Percentiles rank a stretch among this genome's conserved stretches.
phyloP scores from a whole-genome alignment of 2,329 filamentous ascomycete species.

The Arthroderma sp. region DNA sequence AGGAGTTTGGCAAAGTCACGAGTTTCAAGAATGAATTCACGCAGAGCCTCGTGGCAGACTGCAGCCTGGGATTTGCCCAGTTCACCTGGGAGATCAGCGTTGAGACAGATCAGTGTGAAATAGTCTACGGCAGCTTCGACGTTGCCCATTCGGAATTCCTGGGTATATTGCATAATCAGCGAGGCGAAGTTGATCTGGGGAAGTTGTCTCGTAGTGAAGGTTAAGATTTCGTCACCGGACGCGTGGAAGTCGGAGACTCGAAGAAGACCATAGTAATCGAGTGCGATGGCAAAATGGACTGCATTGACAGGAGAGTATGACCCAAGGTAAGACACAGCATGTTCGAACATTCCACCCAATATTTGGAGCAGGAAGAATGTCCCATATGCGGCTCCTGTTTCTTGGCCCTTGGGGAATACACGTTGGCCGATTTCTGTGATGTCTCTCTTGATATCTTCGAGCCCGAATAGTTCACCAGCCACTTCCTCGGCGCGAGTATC shows the following conservation, averaged over 20 bases:
- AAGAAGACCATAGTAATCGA: conserved; percentile 80
- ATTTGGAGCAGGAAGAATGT: conserved; percentile 91
- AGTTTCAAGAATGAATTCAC: conserved; percentile 91
- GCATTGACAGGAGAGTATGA: conserved; percentile 84
- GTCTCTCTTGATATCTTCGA: conserved; percentile 60
- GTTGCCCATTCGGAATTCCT: conserved; percentile 84
- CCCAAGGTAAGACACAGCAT: conserved; percentile 83
- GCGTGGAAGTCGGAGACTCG: conserved; percentile 70
- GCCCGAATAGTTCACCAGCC: conserved; percentile 48
- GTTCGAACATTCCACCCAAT: conserved; percentile 83
- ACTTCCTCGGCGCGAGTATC: conserved; percentile 48
- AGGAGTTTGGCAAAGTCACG: conserved; percentile 89
- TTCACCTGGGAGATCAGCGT: conserved; percentile 64
- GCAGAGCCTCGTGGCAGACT: conserved; percentile 82
- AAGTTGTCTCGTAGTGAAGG: conserved; percentile 39
- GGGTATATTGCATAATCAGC: conserved; percentile 88
- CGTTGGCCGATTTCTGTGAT: conserved; percentile 81
- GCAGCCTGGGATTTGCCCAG: conserved; percentile 62
- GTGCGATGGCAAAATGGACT: conserved; percentile 82
- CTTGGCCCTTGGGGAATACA: conserved; percentile 73
- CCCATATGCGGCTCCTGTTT: conserved; percentile 66
- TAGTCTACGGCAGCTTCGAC: conserved; percentile 88
- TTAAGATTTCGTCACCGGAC: conserved; percentile 55
- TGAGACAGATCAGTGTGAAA: conserved; percentile 79
- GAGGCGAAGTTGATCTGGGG: conserved; percentile 87